phyloP scores from a whole-genome alignment of 2,329 filamentous ascomycete species.

The Diplodia intermedia region DNA sequence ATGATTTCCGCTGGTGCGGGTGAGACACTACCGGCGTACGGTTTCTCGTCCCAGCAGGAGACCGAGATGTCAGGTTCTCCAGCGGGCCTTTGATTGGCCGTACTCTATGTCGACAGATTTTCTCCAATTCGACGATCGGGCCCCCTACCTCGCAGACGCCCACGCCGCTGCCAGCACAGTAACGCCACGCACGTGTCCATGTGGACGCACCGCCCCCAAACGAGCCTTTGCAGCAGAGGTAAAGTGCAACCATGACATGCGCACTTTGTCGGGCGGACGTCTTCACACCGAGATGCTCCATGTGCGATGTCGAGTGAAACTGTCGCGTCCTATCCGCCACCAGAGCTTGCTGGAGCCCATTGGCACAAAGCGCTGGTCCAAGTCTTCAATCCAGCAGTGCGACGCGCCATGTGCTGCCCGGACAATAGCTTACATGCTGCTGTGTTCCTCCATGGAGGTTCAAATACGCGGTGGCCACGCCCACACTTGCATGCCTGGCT shows the following conservation, averaged over 20 bases:
- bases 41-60: neutral
- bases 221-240: neutral
- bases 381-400: constrained; percentile 4
- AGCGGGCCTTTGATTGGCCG: constrained; percentile 13
- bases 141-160: constrained; percentile 1
- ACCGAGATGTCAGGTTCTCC: neutral
- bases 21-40: constrained; percentile 12
- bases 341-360: constrained; percentile 2
- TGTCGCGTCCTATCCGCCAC: constrained; percentile 14
- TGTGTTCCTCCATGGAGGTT: neutral
- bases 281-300: constrained; percentile 22
- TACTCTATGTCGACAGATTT: constrained; percentile 15
- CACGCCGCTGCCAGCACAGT: neutral
- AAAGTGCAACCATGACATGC: neutral
- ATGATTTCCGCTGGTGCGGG: constrained; percentile 22
- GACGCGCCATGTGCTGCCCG: constrained; percentile 16
- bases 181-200: neutral
- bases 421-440: neutral
- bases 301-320: constrained; percentile 24
- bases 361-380: constrained; percentile 10
- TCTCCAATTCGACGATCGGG: constrained; percentile 21
- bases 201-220: neutral
- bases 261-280: constrained; percentile 3
- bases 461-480: constrained; percentile 13
- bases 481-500: constrained; percentile 5